Conservation (phyloP, 495 filamentous ascomycete genomes). For the Xylaria acuta region DNA sequence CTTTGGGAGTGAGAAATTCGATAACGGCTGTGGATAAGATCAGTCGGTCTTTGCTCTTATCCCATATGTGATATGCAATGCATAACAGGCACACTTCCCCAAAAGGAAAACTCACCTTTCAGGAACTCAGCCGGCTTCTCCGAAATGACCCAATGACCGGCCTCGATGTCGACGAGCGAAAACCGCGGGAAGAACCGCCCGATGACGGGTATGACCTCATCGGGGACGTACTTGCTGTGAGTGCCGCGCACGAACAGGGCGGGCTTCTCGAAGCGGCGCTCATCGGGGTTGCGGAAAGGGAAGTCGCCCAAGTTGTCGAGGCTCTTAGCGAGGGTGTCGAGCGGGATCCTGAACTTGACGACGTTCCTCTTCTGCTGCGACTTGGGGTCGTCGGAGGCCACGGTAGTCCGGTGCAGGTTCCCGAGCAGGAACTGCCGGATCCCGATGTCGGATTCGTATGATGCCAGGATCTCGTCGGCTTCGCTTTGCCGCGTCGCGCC, state of each 20-base stretch:
- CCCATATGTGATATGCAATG: not conserved
- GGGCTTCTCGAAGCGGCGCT: conserved; percentile 71
- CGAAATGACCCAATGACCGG: conserved; percentile 93
- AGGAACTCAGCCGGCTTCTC: conserved; percentile 90
- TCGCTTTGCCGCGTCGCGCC: conserved; percentile 71
- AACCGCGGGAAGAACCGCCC: conserved; percentile 91
- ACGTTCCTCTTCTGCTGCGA: conserved; percentile 19
- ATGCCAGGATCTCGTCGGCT: conserved; percentile 77
- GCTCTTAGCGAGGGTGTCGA: conserved; percentile 44
- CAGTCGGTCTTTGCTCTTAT: not conserved
- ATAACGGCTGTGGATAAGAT: conserved; percentile 56
- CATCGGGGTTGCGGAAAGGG: conserved; percentile 72
- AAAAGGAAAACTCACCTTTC: conserved; percentile 63
- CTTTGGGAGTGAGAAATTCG: conserved; percentile 66
- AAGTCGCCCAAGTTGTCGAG: conserved; percentile 78
- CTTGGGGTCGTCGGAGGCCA: not conserved
- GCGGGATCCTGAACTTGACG: conserved; percentile 55
- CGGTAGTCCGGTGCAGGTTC: conserved; percentile 69
- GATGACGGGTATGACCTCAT: conserved; percentile 85
- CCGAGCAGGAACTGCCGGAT: conserved; percentile 93
- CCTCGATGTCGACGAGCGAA: conserved; percentile 78
- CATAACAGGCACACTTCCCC: not conserved
- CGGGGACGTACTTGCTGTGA: conserved; percentile 81
- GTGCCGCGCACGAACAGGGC: conserved; percentile 86
- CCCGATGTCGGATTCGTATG: conserved; percentile 75